Conservation (phyloP, 495 filamentous ascomycete species). For the Podospora tetraspora region DNA sequence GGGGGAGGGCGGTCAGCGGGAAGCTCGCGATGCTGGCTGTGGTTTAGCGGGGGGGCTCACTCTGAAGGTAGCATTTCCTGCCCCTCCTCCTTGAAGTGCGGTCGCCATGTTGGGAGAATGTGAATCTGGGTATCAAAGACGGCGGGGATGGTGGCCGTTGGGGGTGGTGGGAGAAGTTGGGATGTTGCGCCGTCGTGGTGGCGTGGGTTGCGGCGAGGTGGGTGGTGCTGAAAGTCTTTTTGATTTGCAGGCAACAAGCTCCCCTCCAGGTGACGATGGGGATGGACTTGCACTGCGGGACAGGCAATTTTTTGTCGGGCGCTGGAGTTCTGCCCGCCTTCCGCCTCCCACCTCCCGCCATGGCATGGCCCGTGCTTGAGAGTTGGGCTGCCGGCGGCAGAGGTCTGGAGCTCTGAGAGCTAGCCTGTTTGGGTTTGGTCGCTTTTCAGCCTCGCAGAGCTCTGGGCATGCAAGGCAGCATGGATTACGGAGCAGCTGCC, state of each 20-base stretch:
- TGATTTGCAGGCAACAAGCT: constrained; percentile 24
- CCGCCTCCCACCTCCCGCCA: constrained; percentile 13
- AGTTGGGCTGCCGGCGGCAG: neutral
- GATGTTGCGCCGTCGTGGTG: constrained; percentile 11
- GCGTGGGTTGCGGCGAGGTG: constrained; percentile 9
- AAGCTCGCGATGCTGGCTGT: neutral
- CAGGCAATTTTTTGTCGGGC: constrained; percentile 30
- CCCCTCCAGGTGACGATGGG: constrained; percentile 16
- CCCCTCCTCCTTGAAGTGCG: constrained; percentile 47
- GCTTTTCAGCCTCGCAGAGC: constrained; percentile 30
- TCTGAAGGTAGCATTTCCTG: constrained; percentile 73
- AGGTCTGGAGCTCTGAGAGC: neutral
- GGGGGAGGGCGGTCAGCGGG: constrained; percentile 38
- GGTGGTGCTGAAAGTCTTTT: neutral
- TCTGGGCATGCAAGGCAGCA: constrained; percentile 31
- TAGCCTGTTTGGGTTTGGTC: constrained; percentile 20
- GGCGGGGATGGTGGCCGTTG: neutral
- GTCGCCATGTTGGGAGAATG: constrained; percentile 59
- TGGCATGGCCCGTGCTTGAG: constrained; percentile 12
- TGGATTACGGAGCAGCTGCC: constrained; percentile 36
- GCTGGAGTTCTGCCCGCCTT: constrained; percentile 18
- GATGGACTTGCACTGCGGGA: constrained; percentile 23
- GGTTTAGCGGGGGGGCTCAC: constrained; percentile 39
- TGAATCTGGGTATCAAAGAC: neutral
- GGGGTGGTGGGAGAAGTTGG: constrained; percentile 11